Evolutionary conservation across 441 rosid genomes (phyloP), one percentile per base, ranked within the genome.

Genomic region (Rhodomyrtus psidioides): DNA sequence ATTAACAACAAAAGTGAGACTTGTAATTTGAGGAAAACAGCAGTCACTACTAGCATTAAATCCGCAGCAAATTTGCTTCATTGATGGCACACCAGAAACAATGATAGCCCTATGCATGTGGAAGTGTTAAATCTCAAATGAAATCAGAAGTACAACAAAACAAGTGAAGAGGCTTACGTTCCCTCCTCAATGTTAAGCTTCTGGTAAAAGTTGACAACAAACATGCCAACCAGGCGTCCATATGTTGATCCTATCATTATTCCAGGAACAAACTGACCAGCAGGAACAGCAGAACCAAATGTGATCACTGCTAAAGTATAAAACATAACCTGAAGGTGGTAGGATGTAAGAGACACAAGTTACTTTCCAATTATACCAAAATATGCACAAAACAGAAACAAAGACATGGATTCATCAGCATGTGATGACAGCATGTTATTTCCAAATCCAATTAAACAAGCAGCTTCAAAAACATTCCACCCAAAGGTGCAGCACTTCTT

Each of bases 211-310:
- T 93, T 95, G 88, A 97, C 97, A 56, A 95, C 98, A 91, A 96
- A 93, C 97, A 97, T 95, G 91, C 99, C 99, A 84, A 97, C 98
- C 88, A 97, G 95, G 76, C 99, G 98, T 84, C 99, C 99, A 86
- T 96, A 97, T 51, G 99, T 96, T 84, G 99, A 96, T 82, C 99
- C 99, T 86, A 95, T 97, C 98, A 97, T 94, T 90, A 97, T 97
- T 88, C 99, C 99, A 85, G 99, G 99, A 90, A 97, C 94, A 93
- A 97, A 97, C 90, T 96, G 99, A 75, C 99, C 99, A 85, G 99
- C 98, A 83, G 99, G 99, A 91, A 97, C 98, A 90, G 99, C 99
- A 54, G 95, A 90, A 75, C 99, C 99, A 92, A 94, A 97, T 86
- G 99, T 97, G 87, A 96, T 92, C 90, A 97, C 99, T 49, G 99